Evolutionary conservation across 164 flowering plant genomes (phyloP).

Genomic region (Chloranthus sessilifolius): DNA sequence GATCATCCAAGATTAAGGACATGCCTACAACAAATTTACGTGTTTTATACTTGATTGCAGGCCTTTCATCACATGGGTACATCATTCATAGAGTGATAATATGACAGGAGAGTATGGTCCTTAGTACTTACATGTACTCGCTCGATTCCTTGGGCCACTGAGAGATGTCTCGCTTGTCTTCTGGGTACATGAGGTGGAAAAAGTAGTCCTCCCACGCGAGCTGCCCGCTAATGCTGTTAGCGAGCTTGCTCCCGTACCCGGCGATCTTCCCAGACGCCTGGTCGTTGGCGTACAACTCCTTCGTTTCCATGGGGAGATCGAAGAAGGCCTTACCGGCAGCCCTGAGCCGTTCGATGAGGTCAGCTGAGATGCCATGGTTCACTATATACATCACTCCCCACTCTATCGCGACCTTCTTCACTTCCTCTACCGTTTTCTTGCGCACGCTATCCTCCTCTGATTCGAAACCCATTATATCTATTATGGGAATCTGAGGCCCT

Average conservation of each 20-base stretch:
- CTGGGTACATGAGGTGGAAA: slow-evolving; percentile 73
- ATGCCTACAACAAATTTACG: no score
- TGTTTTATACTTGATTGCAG: no score
- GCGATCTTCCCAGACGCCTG: slow-evolving; percentile 62
- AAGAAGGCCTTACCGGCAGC: slow-evolving; percentile 65
- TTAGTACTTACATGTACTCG: slow-evolving; percentile 62
- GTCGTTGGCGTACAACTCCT: slow-evolving; percentile 84
- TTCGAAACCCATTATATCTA: slow-evolving; percentile 45
- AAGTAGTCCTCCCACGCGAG: slow-evolving; percentile 99
- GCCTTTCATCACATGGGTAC: no score
- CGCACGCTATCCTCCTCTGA: slow-evolving; percentile 42
- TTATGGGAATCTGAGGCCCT: slow-evolving; percentile 73
- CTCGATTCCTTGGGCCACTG: slow-evolving; percentile 75
- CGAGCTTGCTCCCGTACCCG: slow-evolving; percentile 96
- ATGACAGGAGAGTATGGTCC: no score
- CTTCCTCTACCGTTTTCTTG: slow-evolving; percentile 37
- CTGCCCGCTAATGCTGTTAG: slow-evolving; percentile 68
- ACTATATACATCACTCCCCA: slow-evolving; percentile 78
- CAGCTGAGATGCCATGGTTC: slow-evolving; percentile 78
- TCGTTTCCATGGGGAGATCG: slow-evolving; percentile 66
- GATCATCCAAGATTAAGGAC: no score
- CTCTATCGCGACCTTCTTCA: slow-evolving; percentile 59
- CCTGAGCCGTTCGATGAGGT: slow-evolving; percentile 48
- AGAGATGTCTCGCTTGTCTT: slow-evolving; percentile 65
- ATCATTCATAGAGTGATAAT: no score